Percentiles rank a stretch among this genome's conserved stretches.
Conservation (phyloP, 305 asterid genomes). For the Fraxinus sp. region DNA sequence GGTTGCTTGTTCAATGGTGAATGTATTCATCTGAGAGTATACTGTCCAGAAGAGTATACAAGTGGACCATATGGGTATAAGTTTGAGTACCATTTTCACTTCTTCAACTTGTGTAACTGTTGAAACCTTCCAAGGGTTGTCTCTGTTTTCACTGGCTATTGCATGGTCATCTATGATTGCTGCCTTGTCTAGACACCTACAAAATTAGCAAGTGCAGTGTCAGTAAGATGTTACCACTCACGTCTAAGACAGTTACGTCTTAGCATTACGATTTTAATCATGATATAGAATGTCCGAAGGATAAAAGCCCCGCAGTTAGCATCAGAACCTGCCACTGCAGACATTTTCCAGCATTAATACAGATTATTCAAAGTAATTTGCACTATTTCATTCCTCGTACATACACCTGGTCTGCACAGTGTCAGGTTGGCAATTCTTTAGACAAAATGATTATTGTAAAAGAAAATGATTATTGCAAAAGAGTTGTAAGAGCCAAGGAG, state of each 20-base stretch:
- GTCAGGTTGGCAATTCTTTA: too few species aligned
- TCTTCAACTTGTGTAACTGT: constrained; percentile 79
- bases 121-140: constrained; percentile 31
- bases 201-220: neutral
- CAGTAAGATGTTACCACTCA: too few species aligned
- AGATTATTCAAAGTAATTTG: neutral
- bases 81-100: constrained; percentile 75
- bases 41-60: constrained; percentile 84
- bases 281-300: neutral
- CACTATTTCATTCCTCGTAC: neutral
- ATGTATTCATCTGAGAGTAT: constrained; percentile 87
- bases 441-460: too few species aligned
- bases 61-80: constrained; percentile 89
- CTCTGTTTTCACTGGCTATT: constrained; percentile 9
- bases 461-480: too few species aligned
- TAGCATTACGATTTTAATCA: neutral
- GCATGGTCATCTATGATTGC: constrained; percentile 44
- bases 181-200: constrained; percentile 81
- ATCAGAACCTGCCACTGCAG: neutral
- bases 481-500: too few species aligned
- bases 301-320: neutral
- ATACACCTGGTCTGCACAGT: neutral
- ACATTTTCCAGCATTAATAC: neutral
- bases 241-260: neutral
- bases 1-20: constrained; percentile 84